Evolutionary conservation across 441 rosid genomes (phyloP).

Genomic region (Melastoma candidum): DNA sequence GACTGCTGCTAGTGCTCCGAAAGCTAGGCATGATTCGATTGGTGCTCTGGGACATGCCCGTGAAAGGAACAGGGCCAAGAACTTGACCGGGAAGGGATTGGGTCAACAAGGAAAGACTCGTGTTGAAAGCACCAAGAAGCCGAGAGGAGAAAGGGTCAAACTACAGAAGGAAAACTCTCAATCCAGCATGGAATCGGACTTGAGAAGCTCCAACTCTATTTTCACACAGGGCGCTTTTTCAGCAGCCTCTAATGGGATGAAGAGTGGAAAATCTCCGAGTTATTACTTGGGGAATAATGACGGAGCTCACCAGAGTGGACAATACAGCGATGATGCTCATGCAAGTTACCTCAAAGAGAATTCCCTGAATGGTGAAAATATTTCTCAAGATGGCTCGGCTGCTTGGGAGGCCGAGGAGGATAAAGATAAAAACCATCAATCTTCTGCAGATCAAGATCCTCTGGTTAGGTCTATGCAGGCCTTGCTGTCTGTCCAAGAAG

Average conservation of each 20-base stretch:
- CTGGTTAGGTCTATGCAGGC: conserved; percentile 39
- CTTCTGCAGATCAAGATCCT: conserved; percentile 34
- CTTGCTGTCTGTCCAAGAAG: conserved; percentile 58
- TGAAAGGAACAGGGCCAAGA: conserved; percentile 41
- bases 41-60: conserved; percentile 24
- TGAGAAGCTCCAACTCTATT: conserved; percentile 75
- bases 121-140: conserved; percentile 53
- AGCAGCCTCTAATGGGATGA: conserved; percentile 45
- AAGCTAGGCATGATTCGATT: conserved; percentile 37
- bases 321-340: conserved; percentile 28
- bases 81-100: conserved; percentile 33
- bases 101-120: conserved; percentile 38
- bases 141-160: conserved; percentile 75
- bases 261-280: conserved; percentile 30
- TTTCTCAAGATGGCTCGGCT: conserved; percentile 37
- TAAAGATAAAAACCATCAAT: conserved; percentile 27
- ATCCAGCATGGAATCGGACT: conserved; percentile 83
- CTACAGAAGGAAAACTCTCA: conserved; percentile 72
- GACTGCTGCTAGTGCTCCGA: conserved; percentile 61
- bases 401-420: conserved; percentile 43
- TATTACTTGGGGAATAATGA: conserved; percentile 46
- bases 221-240: conserved; percentile 55
- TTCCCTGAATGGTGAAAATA: conserved; percentile 30
- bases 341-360: conserved; percentile 30
- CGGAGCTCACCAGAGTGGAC: conserved; percentile 33